phyloP scores from a whole-genome alignment of 2,329 filamentous ascomycete genomes.

The Fusarium pseudocircinatum region DNA sequence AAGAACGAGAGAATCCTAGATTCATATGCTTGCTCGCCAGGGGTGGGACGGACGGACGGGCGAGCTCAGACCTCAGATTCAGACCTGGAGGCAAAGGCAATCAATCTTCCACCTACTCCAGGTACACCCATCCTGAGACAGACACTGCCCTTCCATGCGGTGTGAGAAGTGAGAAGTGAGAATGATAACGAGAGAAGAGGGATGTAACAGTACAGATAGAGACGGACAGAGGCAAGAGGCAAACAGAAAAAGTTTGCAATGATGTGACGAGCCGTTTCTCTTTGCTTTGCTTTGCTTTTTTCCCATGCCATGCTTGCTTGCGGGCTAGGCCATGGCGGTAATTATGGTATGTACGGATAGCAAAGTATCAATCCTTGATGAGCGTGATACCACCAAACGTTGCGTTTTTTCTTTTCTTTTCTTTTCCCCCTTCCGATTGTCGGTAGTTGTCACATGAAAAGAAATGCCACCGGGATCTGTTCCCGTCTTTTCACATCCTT shows the following conservation, averaged over 20 bases:
- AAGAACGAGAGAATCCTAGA: slow-evolving; percentile 19
- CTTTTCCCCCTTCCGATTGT: slow-evolving; percentile 24
- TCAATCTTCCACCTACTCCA: slow-evolving; percentile 24
- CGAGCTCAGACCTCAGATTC: no score
- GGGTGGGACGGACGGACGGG: slow-evolving; percentile 8
- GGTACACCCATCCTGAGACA: slow-evolving; percentile 31
- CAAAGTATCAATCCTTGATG: slow-evolving; percentile 25
- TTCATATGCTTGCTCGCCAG: slow-evolving; percentile 17
- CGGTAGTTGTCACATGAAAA: slow-evolving; percentile 38
- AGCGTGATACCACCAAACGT: slow-evolving; percentile 31
- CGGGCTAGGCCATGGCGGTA: slow-evolving; percentile 23
- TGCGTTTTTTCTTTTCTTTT: slow-evolving; percentile 28
- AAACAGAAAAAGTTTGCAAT: slow-evolving; percentile 1
- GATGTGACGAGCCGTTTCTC: slow-evolving; percentile 28
- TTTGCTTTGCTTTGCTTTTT: slow-evolving; percentile 37
- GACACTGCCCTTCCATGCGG: slow-evolving; percentile 18
- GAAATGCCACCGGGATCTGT: slow-evolving; percentile 8
- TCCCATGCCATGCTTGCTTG: slow-evolving; percentile 10
- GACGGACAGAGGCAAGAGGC: neutral
- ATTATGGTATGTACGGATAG: slow-evolving; percentile 19
- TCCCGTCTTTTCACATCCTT: neutral
- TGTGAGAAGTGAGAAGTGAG: slow-evolving; percentile 4
- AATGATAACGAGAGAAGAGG: neutral
- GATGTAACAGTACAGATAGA: neutral
- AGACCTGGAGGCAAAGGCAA: neutral